Base-by-base conservation (phyloP, 1,284 basidiomycete species). In the Melanopsichium pennsylvanicum region DNA sequence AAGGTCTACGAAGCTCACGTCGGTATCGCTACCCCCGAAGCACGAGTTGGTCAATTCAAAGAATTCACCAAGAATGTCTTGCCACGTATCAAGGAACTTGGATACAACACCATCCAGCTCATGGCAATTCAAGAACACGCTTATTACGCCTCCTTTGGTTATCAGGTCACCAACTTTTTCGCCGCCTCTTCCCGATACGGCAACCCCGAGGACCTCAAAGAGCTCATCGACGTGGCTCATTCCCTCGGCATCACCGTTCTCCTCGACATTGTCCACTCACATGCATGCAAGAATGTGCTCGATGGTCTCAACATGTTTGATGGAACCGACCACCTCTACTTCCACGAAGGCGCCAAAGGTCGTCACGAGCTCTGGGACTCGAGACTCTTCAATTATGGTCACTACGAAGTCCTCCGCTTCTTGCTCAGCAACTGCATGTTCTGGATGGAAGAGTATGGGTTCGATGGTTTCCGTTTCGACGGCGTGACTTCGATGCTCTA, bases 401-500 rank as follows among this genome's bases (percentile, higher is more conserved):
- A 87, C 59, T 91, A 97, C 79, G 95, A 98, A 82, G 95, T 97
- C 18, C 83, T 97, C 25, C 87, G 95, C 21, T 98, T 97, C 86
- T 84, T 98, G 48, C 84, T 98, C 68, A 94, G 92, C 80, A 98
- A 98, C 82, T 84, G 97, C 43, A 87, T 94, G 29, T 98, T 90
- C 85, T 98, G 90, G 86, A 88, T 97, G 83, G 94, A 98, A 61
- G 90, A 93, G 77, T 97, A 91, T 82, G 87, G 87, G 72, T 97
- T 98, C 80, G 95, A 97, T 75, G 95, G 95, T 4, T 98, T 97
- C 87, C 85, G 95, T 38, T 98, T 98, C 81, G 95, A 98, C 74
- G 95, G 95, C 34, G 95, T 98, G 35, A 98, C 95, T 4, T 95
- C 92, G 76, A 97, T 98, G 92, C 93, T 98, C 89, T 98, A 97